phyloP scores from a whole-genome alignment of 177 flowering plant species.

The Tripterygium wilfordii region DNA sequence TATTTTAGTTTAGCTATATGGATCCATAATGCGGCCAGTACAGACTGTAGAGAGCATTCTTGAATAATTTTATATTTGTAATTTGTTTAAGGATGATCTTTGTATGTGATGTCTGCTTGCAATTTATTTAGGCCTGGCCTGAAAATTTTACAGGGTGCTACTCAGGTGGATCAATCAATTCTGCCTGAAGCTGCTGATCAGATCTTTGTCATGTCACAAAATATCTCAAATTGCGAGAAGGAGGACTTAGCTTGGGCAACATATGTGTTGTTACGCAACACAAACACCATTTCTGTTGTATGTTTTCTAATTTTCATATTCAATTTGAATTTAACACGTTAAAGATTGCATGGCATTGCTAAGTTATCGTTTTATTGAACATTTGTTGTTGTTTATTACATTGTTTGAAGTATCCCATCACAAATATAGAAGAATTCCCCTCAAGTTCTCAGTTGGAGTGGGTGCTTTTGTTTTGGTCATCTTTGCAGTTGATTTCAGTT shows the following conservation, averaged over 20 bases:
- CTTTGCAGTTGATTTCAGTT: constrained; percentile 56
- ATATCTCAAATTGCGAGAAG: constrained; percentile 35
- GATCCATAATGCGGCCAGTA: too few species aligned
- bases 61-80: too few species aligned
- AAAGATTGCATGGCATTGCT: too few species aligned
- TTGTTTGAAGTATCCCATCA: too few species aligned
- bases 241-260: constrained; percentile 94
- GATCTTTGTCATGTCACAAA: constrained; percentile 62
- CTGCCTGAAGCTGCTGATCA: constrained; percentile 63
- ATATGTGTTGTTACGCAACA: constrained; percentile 69
- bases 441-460: too few species aligned
- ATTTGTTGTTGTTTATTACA: not conserved
- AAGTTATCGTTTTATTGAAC: not conserved
- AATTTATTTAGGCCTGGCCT: not conserved
- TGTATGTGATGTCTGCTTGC: not conserved
- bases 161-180: constrained; percentile 32
- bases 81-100: too few species aligned
- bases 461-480: not conserved
- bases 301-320: not conserved
- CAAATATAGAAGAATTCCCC: too few species aligned
- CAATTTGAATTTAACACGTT: not conserved
- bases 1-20: too few species aligned
- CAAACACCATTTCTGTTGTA: constrained; percentile 77
- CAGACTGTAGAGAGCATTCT: too few species aligned
- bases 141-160: constrained; percentile 52